Evolutionary conservation across 2,329 filamentous ascomycete genomes (phyloP).

Genomic region (Colletotrichum tofieldiae): DNA sequence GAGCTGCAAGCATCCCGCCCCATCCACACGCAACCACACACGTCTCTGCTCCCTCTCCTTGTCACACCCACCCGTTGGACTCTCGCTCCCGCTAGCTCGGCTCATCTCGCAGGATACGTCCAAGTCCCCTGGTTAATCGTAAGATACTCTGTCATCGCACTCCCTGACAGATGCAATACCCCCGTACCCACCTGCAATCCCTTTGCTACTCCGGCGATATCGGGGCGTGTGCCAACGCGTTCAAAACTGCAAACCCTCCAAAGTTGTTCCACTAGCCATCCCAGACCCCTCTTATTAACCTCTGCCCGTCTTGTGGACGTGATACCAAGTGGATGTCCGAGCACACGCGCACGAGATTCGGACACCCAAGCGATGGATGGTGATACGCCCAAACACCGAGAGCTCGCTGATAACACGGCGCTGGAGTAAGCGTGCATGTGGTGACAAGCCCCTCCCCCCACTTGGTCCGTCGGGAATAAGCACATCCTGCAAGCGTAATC

Average conservation of each 20-base stretch:
- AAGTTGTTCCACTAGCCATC: not conserved
- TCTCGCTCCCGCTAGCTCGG: constrained; percentile 17
- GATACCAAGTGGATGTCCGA: not conserved
- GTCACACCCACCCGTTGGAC: constrained; percentile 1
- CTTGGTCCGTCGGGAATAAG: constrained; percentile 34
- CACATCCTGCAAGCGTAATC: constrained; percentile 17
- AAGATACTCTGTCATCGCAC: constrained; percentile 34
- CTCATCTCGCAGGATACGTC: constrained; percentile 24
- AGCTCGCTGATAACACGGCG: constrained; percentile 26
- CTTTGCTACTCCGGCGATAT: not conserved
- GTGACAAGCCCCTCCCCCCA: constrained; percentile 19
- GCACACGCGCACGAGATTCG: not conserved
- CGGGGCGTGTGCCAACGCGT: not conserved
- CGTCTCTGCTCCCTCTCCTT: not conserved
- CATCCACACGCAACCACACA: not conserved
- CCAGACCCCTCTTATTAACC: constrained; percentile 28
- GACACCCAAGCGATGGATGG: not conserved
- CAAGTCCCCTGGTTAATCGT: constrained; percentile 20
- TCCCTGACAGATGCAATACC: constrained; percentile 12
- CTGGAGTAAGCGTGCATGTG: not conserved
- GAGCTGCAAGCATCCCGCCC: not conserved
- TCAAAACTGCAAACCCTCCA: not conserved
- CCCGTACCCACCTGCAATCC: constrained; percentile 2
- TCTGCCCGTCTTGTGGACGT: not conserved
- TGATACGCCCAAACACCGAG: constrained; percentile 24